A percentile compares a stretch with the other conserved stretches of the same genome.
Conservation (phyloP, 441 rosid genomes). For the Bruguiera hainesii region DNA sequence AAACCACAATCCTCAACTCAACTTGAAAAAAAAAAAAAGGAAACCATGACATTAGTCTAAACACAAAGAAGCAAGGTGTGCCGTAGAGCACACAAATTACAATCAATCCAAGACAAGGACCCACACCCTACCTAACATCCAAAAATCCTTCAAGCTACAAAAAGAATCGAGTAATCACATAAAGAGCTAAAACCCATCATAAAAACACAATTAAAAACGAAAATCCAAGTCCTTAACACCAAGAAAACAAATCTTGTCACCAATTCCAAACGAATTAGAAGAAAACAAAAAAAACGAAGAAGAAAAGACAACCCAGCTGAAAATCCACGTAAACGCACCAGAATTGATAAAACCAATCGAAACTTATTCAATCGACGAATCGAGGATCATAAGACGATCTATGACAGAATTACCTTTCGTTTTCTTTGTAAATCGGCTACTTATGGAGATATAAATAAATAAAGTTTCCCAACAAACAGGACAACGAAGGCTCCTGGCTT, state of each 20-base stretch:
- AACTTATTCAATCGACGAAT: too few species aligned
- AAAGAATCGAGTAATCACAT: not conserved
- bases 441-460: too few species aligned
- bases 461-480: too few species aligned
- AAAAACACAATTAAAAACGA: not conserved
- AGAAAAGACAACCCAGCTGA: conserved; percentile 17
- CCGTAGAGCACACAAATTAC: not conserved
- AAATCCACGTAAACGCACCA: conserved; percentile 15
- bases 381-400: conserved; percentile 7
- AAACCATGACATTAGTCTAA: too few species aligned
- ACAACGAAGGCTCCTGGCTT: not conserved
- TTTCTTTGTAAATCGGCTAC: too few species aligned
- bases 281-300: not conserved
- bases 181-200: not conserved
- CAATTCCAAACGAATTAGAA: not conserved
- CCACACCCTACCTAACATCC: not conserved
- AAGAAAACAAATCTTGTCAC: not conserved
- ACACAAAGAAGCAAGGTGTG: too few species aligned
- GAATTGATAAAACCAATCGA: not conserved
- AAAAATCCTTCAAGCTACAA: not conserved
- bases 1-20: not conserved
- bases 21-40: not conserved
- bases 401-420: conserved; percentile 10
- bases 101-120: not conserved
- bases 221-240: not conserved